Evolutionary conservation across 1,284 basidiomycete species (phyloP).

Genomic region (Phylloboletellus chloephorus): DNA sequence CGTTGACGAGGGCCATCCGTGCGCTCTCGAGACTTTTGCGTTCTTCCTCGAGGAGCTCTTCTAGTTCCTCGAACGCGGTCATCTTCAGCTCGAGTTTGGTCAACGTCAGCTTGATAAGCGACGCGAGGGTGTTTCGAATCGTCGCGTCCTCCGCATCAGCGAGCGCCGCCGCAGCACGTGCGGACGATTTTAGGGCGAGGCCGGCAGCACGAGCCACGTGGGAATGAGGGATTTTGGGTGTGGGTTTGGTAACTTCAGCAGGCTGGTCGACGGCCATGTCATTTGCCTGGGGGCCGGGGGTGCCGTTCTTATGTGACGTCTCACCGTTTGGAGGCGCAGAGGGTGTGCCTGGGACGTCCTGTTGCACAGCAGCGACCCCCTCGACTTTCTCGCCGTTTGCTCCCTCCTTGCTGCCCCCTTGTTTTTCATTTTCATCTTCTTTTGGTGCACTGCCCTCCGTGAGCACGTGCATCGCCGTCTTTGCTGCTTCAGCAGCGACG

Average conservation of each 20-base stretch:
- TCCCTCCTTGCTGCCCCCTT: constrained; percentile 24
- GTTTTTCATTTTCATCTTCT: constrained; percentile 26
- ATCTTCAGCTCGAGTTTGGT: constrained; percentile 94
- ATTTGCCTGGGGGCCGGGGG: constrained; percentile 27
- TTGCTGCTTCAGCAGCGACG: constrained; percentile 91
- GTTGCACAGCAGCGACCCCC: constrained; percentile 29
- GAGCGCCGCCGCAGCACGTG: constrained; percentile 78
- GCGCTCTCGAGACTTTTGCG: constrained; percentile 68
- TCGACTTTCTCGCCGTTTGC: constrained; percentile 28
- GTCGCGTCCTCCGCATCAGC: constrained; percentile 83
- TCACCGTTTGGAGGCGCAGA: constrained; percentile 17
- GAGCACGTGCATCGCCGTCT: constrained; percentile 80
- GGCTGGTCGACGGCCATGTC: constrained; percentile 42
- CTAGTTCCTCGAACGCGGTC: constrained; percentile 86
- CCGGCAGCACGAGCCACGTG: constrained; percentile 76
- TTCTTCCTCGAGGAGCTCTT: constrained; percentile 86
- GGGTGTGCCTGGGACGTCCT: constrained; percentile 16
- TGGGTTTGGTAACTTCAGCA: constrained; percentile 42
- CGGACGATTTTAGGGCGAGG: constrained; percentile 84
- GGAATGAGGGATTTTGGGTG: constrained; percentile 57
- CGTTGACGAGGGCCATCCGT: constrained; percentile 59
- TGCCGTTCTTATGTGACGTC: constrained; percentile 12
- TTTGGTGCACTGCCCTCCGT: constrained; percentile 38
- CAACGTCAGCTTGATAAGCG: constrained; percentile 87
- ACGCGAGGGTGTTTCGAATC: constrained; percentile 76